A percentile compares a stretch with the other conserved stretches of the same genome.
Evolutionary conservation across 257 asterid genomes (phyloP).

Genomic region (Solanum pimpinellifolium): DNA sequence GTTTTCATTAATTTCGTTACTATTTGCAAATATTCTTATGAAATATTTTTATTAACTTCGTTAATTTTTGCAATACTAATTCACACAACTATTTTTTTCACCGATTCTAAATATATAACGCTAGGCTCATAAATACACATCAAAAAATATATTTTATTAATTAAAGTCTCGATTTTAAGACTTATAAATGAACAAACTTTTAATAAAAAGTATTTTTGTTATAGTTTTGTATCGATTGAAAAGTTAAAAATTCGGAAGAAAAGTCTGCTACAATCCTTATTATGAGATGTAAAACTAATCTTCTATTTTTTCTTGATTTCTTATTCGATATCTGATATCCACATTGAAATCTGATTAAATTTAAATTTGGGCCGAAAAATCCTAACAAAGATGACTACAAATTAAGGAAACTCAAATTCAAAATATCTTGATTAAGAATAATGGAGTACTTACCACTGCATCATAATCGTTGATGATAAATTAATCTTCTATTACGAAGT

Average conservation of each 20-base stretch:
- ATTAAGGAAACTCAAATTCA: accelerated
- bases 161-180: not conserved
- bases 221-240: not conserved
- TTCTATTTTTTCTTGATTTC: too few relatives aligned
- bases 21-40: not conserved
- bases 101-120: not conserved
- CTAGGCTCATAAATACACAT: not conserved
- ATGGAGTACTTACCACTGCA: accelerated
- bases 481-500: too few relatives aligned
- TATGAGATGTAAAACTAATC: not conserved
- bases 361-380: too few relatives aligned
- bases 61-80: not conserved
- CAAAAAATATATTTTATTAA: not conserved
- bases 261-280: not conserved
- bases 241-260: not conserved
- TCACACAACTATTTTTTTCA: not conserved
- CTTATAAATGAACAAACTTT: not conserved
- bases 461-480: too few relatives aligned
- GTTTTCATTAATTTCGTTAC: not conserved
- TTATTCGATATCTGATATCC: accelerated
- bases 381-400: too few relatives aligned
- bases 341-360: too few relatives aligned
- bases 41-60: not conserved
- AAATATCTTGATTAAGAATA: too few relatives aligned
- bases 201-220: not conserved